phyloP scores from a whole-genome alignment of 2,329 filamentous ascomycete species.

The Cladosporium sp. region DNA sequence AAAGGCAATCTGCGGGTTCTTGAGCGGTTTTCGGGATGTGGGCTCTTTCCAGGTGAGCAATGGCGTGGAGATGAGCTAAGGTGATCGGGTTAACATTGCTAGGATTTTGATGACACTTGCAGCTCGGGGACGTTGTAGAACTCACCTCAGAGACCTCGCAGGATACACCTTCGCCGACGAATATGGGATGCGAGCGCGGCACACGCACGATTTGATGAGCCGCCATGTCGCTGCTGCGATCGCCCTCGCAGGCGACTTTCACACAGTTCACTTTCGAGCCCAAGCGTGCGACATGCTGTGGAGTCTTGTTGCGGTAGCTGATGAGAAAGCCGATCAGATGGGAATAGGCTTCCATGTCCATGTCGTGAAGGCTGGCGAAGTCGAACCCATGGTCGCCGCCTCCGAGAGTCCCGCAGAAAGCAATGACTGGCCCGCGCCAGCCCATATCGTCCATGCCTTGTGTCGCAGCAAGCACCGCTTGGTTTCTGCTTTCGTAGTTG shows the following conservation, averaged over 20 bases:
- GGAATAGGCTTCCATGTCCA: constrained; percentile 1
- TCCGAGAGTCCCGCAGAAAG: neutral
- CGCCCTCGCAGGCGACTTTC: neutral
- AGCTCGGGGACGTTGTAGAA: too few species aligned
- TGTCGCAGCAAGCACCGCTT: neutral
- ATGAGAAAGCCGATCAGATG: neutral
- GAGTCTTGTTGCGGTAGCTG: neutral
- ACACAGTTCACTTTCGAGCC: neutral
- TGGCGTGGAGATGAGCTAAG: neutral
- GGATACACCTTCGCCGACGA: neutral
- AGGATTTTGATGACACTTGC: neutral
- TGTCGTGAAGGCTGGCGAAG: neutral
- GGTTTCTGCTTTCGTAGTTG: neutral
- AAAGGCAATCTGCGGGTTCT: neutral
- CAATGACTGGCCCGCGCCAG: constrained; percentile 3
- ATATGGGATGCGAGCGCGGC: constrained; percentile 6
- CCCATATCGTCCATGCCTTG: neutral
- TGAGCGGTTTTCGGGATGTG: neutral
- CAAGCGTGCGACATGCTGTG: neutral
- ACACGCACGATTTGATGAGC: neutral
- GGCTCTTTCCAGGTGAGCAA: neutral
- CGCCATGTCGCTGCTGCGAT: neutral
- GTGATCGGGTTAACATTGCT: neutral
- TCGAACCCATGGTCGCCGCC: neutral
- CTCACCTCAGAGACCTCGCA: neutral